A percentile compares a stretch with the other conserved stretches of the same genome.
These are phyloP conservation scores for Dendrobium catenatum DNA, from an alignment of 106 monocot genomes.

Conservation along the genomic window DNA sequence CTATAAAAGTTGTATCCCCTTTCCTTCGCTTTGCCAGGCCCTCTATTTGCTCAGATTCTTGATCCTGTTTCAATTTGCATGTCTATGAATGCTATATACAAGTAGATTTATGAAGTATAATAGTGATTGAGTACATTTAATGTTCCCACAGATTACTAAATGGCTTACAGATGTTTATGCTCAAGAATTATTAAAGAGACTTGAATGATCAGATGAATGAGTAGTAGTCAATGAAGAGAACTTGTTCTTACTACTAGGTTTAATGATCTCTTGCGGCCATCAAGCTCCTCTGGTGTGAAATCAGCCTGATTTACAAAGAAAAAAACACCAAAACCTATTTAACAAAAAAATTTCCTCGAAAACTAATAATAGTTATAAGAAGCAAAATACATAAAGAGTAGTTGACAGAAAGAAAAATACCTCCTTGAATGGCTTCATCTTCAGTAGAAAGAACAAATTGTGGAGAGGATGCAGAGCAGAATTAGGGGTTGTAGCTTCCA, in stretches of 20 bases:
- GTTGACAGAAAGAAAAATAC: constrained; percentile 14
- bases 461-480: constrained; percentile 48
- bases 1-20: constrained; percentile 34
- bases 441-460: constrained; percentile 51
- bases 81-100: not conserved
- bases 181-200: not conserved
- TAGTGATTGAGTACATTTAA: not conserved
- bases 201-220: not conserved
- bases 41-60: constrained; percentile 20
- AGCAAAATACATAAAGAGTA: not conserved
- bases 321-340: not conserved
- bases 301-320: constrained; percentile 39
- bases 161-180: not conserved
- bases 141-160: not conserved
- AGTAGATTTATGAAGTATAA: not conserved
- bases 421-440: constrained; percentile 53
- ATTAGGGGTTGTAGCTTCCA: constrained; percentile 26
- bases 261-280: constrained; percentile 45
- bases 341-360: not conserved
- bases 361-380: not conserved
- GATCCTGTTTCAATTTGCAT: constrained; percentile 9
- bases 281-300: constrained; percentile 72
- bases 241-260: constrained; percentile 37
- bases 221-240: not conserved
- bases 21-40: constrained; percentile 46